Base-by-base conservation (phyloP, 495 filamentous ascomycete genomes). In the Penicillium cataractarum region DNA sequence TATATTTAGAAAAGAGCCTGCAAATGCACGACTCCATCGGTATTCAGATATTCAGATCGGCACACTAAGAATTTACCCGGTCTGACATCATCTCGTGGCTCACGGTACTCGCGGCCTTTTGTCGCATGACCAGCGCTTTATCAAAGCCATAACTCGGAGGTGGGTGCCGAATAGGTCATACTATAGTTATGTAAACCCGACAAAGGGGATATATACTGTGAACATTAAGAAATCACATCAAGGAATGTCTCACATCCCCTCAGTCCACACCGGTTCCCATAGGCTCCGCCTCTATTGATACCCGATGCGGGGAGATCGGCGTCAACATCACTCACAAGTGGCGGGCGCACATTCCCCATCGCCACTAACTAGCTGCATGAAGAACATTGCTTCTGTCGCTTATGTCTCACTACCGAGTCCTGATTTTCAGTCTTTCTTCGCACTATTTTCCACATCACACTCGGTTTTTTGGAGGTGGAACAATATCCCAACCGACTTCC, bases 171-270 rank as follows among this genome's bases (percentile, higher is more conserved):
- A 54, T 35, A 54, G 29, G 51, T 22, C 7, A 54, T 35, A 19
- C 17, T 12, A 35, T 6, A 54, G 9, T 19, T 9, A 54, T 54
- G 29, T 10, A 21, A 54, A 19, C 10, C 5, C 10, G 9, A 35
- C 9, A 13, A 8, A 5, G 9, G 29, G 29, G 19, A 32, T 35
- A 13, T 12, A 21, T 54, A 12, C 17, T n/a, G 6, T 22, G 17
- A 4, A 21, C n/a, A 22, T 35, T 12, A 3, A 24, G 27, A 26
- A 27, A 27, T 50, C 15, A 50, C 24, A 29, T 21, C 24, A 51
- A 27, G 21, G 55, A 52, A 60, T 66, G 64, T 66, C 64, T 66
- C 64, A 64, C 27, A 57, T 29, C 64, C 64, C 57, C 29, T 54
- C 51, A 54, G 51, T 24, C 15, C 51, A 35, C 13, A n/a, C n/a